phyloP scores from a whole-genome alignment of 2,329 filamentous ascomycete species.

The Colletotrichum melonis region DNA sequence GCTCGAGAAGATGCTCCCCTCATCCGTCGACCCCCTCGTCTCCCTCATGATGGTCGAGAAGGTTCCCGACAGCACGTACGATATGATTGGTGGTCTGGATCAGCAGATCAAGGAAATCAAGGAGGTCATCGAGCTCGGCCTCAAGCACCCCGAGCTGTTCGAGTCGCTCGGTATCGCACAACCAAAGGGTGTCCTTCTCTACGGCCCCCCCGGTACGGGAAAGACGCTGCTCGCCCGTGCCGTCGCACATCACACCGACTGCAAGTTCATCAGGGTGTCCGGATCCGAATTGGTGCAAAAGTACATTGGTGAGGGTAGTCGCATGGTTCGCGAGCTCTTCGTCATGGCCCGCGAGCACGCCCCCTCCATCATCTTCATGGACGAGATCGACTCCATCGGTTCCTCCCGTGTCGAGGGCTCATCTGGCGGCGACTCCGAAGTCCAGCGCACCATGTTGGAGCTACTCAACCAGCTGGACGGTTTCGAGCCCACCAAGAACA shows the following conservation, averaged over 20 bases:
- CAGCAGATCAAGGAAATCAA: constrained; percentile 99
- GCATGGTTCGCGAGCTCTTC: constrained; percentile 99
- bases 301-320: constrained; percentile 97
- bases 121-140: constrained; percentile 97
- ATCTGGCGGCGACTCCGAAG: constrained; percentile 95
- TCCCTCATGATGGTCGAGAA: constrained; percentile 99
- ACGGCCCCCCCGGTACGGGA: constrained; percentile 95
- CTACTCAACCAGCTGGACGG: constrained; percentile 98
- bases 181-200: constrained; percentile 96
- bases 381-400: constrained; percentile 99
- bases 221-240: constrained; percentile 96
- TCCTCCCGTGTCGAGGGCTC: constrained; percentile 96
- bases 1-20: constrained; percentile 97
- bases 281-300: constrained; percentile 98
- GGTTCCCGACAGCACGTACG: constrained; percentile 99
- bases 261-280: constrained; percentile 98
- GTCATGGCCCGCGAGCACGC: constrained; percentile 99
- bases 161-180: constrained; percentile 99
- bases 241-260: constrained; percentile 97
- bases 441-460: constrained; percentile 98
- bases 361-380: constrained; percentile 99
- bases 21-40: constrained; percentile 96
- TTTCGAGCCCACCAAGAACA: constrained; percentile 99
- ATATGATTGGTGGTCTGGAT: constrained; percentile 99
- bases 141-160: constrained; percentile 98